A percentile compares a stretch with the other conserved stretches of the same genome.
phyloP scores from a whole-genome alignment of 805 yeast species.

The Wickerhamiella qilinensis region DNA sequence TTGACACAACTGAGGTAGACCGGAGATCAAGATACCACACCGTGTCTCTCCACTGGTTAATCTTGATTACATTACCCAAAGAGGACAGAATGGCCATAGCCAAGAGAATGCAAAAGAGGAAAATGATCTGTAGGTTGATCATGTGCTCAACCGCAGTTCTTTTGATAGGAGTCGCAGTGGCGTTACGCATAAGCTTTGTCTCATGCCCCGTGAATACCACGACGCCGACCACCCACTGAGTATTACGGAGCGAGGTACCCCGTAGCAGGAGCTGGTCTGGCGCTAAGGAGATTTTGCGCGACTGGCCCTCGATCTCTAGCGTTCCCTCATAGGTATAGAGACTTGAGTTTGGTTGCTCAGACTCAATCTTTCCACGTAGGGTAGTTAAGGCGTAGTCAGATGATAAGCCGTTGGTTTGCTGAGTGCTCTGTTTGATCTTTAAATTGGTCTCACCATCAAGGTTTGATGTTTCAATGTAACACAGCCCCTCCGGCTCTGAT shows the following conservation, averaged over 20 bases:
- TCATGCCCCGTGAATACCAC: conserved; percentile 97
- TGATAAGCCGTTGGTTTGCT: conserved; percentile 60
- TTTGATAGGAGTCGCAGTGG: conserved; percentile 96
- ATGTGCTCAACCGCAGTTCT: conserved; percentile 93
- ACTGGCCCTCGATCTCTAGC: conserved; percentile 26
- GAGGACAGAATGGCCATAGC: conserved; percentile 66
- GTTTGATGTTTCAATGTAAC: conserved; percentile 95
- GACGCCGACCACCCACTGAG: conserved; percentile 87
- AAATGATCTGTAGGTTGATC: conserved; percentile 82
- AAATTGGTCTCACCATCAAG: conserved; percentile 95
- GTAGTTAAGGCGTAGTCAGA: conserved; percentile 42
- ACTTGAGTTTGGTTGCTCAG: conserved; percentile 90
- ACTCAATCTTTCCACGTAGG: conserved; percentile 43
- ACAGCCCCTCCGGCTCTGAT: conserved; percentile 95
- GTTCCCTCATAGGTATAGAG: conserved; percentile 93
- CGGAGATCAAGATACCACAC: conserved; percentile 52
- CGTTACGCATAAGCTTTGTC: conserved; percentile 94
- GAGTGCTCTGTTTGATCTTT: conserved; percentile 77
- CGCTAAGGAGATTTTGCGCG: conserved; percentile 40
- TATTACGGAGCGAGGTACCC: conserved; percentile 91
- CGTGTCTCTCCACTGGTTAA: conserved; percentile 34
- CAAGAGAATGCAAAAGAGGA: conserved; percentile 66
- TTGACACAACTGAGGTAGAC: conserved; percentile 47
- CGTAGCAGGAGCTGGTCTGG: conserved; percentile 87
- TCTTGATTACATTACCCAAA: conserved; percentile 69